Base-by-base conservation (phyloP, 257 asterid genomes). In the Solanum appendiculatum region DNA sequence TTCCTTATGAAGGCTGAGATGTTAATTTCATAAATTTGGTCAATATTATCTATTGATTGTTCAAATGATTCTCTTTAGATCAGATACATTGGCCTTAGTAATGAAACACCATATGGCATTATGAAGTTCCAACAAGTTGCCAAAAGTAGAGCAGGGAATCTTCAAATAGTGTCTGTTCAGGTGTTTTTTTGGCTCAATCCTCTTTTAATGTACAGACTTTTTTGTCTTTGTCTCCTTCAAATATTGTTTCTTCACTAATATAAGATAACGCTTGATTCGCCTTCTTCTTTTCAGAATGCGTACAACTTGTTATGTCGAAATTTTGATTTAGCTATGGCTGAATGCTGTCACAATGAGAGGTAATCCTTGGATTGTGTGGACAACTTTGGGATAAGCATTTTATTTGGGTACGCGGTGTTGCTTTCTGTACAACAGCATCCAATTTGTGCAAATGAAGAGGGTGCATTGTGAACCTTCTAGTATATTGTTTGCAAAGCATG, bases 321-420 rank as follows among this genome's bases (percentile, higher is more conserved):
- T 90, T 96, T 96, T 89, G 98, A 95, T 92, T 89, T 89, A 15
- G 97, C 97, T 68, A 89, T 95, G 98, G 97, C 99, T 11, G 99
- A 96, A 90, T 96, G 99, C 90, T 95, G 98, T 91, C 96, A 94
- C 88, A 96, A 93, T 21, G 99, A 96, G 93, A 95, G 99, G 99
- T 96, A 93, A 72, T 46, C 23, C 31, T n/a, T 80, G 60, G 56
- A 58, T 86, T 75, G 85, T 80, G n/a, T 31, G 60, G 80, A 75
- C 58, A 56, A 34, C n/a, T 66, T 54, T 87, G 82, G 44, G 64
- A 3, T 46, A 46, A 40, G 42, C 42, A 18, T 29, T 80, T 15
- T 80, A 44, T 46, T 46, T 29, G 85, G 36, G 18, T 1, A 80
- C 14, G 6, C 1, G 66, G 27, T 80, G 40, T 46, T 80, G 39